Evolutionary conservation across 345 rosid genomes (phyloP).

Genomic region (Balakata baccata): DNA sequence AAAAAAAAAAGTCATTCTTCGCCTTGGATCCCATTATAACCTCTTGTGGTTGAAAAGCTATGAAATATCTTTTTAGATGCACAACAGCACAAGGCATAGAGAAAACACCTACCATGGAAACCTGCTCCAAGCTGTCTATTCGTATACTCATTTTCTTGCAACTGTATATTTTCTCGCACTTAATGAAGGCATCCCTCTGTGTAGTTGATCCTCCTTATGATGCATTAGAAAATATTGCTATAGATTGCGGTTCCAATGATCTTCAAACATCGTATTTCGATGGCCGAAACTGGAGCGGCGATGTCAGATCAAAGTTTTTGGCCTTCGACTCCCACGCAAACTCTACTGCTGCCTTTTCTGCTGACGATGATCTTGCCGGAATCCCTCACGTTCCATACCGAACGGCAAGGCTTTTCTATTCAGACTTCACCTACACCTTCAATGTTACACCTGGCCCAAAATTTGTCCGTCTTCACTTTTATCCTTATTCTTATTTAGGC

Average conservation of each 20-base stretch:
- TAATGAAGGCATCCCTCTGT: background rate
- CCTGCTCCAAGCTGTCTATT: background rate
- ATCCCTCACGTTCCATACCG: constrained; percentile 12
- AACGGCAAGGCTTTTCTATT: constrained; percentile 15
- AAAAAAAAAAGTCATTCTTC: background rate
- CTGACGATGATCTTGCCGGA: background rate
- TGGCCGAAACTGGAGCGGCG: constrained; percentile 18
- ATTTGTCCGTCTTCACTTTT: constrained; percentile 31
- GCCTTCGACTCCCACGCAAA: background rate
- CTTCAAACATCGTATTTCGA: background rate
- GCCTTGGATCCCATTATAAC: background rate
- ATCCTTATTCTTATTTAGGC: constrained; percentile 16
- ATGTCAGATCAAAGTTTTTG: constrained; percentile 5
- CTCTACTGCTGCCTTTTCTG: background rate
- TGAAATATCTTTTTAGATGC: background rate
- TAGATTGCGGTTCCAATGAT: constrained; percentile 15
- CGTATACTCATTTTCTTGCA: background rate
- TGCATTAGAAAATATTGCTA: constrained; percentile 10
- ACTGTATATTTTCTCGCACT: background rate
- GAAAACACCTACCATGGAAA: background rate
- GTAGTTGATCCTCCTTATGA: background rate
- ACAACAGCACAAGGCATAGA: background rate
- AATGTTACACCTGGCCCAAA: constrained; percentile 21
- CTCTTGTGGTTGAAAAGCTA: background rate
- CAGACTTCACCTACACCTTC: constrained; percentile 23